Percentiles rank a stretch among this genome's conserved stretches.
phyloP scores from a whole-genome alignment of 306 rosid genomes.

The Parietaria judaica region DNA sequence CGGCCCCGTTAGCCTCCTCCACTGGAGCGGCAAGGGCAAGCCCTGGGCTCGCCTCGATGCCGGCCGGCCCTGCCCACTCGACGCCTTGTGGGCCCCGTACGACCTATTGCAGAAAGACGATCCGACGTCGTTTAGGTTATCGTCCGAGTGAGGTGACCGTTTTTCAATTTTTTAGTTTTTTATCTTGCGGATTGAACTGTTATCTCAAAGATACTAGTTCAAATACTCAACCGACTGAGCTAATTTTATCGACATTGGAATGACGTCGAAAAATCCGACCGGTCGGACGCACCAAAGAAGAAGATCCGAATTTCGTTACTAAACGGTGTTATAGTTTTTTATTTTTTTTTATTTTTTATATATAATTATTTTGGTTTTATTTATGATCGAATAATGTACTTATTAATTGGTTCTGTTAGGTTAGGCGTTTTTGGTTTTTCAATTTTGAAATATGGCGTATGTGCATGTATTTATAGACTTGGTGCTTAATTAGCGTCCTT shows the following conservation, averaged over 20 bases:
- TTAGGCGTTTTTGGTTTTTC: neutral
- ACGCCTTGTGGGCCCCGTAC: constrained; percentile 89
- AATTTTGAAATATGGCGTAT: neutral
- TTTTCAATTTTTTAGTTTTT: too few species aligned
- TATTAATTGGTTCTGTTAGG: neutral
- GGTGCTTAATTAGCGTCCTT: constrained; percentile 6
- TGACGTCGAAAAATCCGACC: too few species aligned
- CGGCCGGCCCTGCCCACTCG: constrained; percentile 77
- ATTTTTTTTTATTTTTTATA: neutral
- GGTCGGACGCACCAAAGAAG: too few species aligned
- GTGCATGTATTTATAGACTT: neutral
- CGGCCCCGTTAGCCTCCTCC: constrained; percentile 84
- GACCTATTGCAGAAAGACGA: constrained; percentile 43
- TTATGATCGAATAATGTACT: neutral
- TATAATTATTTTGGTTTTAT: neutral
- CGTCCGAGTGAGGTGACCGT: too few species aligned
- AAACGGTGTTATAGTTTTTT: neutral
- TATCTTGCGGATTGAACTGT: neutral
- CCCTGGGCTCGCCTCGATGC: constrained; percentile 91
- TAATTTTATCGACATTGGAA: too few species aligned
- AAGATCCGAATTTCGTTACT: too few species aligned
- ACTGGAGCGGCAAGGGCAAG: constrained; percentile 98
- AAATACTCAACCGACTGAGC: too few species aligned
- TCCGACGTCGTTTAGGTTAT: neutral
- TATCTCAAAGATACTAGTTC: too few species aligned